A percentile compares a stretch with the other conserved stretches of the same genome.
phyloP scores from a whole-genome alignment of 352 stramenopile species.

The Phytophthora aleatoria region DNA sequence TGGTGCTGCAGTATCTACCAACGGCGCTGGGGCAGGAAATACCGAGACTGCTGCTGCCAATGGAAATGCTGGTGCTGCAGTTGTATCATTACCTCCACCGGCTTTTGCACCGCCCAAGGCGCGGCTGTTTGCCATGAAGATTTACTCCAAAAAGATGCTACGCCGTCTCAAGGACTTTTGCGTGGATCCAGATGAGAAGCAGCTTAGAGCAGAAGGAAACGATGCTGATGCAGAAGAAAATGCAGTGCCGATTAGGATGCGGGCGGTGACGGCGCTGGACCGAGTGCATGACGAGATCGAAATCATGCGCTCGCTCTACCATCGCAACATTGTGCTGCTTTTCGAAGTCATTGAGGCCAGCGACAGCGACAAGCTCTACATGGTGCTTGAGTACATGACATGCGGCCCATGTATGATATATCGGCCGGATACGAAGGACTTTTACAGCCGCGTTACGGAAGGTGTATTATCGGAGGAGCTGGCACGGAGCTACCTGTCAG shows the following conservation, averaged over 20 bases:
- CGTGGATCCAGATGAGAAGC: conserved; percentile 23
- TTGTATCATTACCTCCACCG: conserved; percentile 9
- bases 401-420: conserved; percentile 85
- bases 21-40: background rate
- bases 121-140: conserved; percentile 83
- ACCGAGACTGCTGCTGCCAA: background rate
- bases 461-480: conserved; percentile 63
- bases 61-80: conserved; percentile 3
- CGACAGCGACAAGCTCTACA: conserved; percentile 77
- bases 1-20: conserved; percentile 2
- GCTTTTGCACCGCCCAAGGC: conserved; percentile 30
- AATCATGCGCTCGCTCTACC: conserved; percentile 89
- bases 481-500: conserved; percentile 63
- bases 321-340: conserved; percentile 90
- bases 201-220: background rate
- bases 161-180: conserved; percentile 83
- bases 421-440: conserved; percentile 63
- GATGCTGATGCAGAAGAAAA: conserved; percentile 4
- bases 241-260: conserved; percentile 46
- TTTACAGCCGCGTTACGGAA: conserved; percentile 67
- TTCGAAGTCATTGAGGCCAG: conserved; percentile 91
- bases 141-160: conserved; percentile 81
- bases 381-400: conserved; percentile 90
- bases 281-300: conserved; percentile 83
- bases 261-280: conserved; percentile 80